Evolutionary conservation across 805 yeast species (phyloP).

Genomic region (Dipodascopsis uninucleata): DNA sequence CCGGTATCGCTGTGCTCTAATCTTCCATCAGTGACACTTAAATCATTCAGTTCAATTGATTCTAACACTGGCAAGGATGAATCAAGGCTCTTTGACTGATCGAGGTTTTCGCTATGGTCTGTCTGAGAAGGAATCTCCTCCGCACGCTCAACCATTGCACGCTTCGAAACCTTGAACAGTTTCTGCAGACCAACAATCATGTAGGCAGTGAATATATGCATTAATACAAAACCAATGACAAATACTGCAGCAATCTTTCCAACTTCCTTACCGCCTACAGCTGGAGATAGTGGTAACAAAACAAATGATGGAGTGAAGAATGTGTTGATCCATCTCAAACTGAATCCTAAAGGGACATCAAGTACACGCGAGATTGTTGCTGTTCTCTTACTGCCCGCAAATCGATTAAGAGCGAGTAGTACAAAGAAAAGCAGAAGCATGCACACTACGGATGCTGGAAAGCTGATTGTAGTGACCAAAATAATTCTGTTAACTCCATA

Average conservation of each 20-base stretch:
- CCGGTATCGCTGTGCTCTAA: neutral
- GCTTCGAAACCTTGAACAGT: conserved; percentile 31
- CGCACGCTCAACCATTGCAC: conserved; percentile 28
- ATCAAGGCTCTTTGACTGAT: neutral
- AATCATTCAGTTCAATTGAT: conserved; percentile 10
- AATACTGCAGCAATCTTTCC: conserved; percentile 72
- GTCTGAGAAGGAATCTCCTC: conserved; percentile 25
- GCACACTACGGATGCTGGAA: conserved; percentile 69
- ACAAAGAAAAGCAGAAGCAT: conserved; percentile 57
- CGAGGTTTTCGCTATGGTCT: neutral
- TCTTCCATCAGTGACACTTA: neutral
- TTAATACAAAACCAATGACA: conserved; percentile 57
- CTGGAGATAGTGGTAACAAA: conserved; percentile 62
- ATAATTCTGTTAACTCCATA: conserved; percentile 54
- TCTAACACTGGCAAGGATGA: conserved; percentile 3
- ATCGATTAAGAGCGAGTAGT: conserved; percentile 41
- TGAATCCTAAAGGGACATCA: conserved; percentile 64
- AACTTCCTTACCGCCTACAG: conserved; percentile 63
- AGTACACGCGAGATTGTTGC: conserved; percentile 16
- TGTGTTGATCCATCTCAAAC: conserved; percentile 72
- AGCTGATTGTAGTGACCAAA: conserved; percentile 46
- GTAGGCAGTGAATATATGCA: conserved; percentile 50
- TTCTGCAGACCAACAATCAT: conserved; percentile 45
- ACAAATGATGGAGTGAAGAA: conserved; percentile 77
- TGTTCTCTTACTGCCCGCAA: conserved; percentile 38